phyloP scores from a whole-genome alignment of 345 rosid species.

The Linum tenue region DNA sequence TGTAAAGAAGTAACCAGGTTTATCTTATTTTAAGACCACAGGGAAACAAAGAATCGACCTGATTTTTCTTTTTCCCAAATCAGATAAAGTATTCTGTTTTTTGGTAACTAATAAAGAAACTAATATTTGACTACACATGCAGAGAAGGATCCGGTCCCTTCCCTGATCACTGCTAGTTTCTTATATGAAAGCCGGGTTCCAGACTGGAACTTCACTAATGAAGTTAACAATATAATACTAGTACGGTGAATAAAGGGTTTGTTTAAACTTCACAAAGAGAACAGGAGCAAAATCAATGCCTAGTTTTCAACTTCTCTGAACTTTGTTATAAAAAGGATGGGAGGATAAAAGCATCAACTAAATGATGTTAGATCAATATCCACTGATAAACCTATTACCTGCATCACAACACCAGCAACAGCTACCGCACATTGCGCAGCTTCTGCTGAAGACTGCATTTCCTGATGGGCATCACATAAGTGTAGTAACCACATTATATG shows the following conservation, averaged over 20 bases:
- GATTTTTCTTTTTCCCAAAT: not conserved
- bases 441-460: slow-evolving; percentile 99
- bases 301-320: not conserved
- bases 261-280: too few species aligned
- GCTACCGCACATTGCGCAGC: slow-evolving; percentile 97
- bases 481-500: slow-evolving; percentile 99
- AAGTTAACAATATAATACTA: too few species aligned
- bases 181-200: too few species aligned
- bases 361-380: not conserved
- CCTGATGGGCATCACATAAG: slow-evolving; percentile 98
- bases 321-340: not conserved
- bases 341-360: not conserved
- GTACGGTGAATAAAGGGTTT: too few species aligned
- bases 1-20: not conserved
- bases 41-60: not conserved
- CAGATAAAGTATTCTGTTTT: too few species aligned
- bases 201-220: too few species aligned
- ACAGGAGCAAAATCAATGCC: not conserved
- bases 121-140: too few species aligned
- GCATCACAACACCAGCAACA: slow-evolving; percentile 92
- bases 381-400: slow-evolving; percentile 33
- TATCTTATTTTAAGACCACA: not conserved
- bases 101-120: not conserved
- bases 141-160: too few species aligned
- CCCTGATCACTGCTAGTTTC: too few species aligned